A percentile compares a stretch with the other conserved stretches of the same genome.
Conservation (phyloP, 768 basidiomycete species). For the Lactifluus rugatus region DNA sequence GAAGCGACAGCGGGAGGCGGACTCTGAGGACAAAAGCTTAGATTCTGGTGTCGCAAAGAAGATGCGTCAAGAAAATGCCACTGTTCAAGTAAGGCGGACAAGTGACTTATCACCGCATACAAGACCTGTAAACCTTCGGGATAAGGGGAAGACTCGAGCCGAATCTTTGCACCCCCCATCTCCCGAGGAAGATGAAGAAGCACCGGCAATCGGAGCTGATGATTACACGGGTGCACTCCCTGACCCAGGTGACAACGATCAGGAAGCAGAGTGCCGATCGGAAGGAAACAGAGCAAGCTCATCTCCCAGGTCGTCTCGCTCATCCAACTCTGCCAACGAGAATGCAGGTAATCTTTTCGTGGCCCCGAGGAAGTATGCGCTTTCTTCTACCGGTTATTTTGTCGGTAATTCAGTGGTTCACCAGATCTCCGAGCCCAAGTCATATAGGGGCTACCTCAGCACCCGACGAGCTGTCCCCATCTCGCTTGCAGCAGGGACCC, state of each 20-base stretch:
- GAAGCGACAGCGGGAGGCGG: constrained; percentile 7
- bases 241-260: neutral
- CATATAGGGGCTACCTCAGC: neutral
- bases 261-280: neutral
- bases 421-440: neutral
- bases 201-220: neutral
- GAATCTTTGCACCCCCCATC: neutral
- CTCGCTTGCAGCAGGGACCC: neutral
- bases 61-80: neutral
- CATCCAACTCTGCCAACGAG: neutral
- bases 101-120: neutral
- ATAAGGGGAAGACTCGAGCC: neutral
- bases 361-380: neutral
- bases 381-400: neutral
- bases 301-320: neutral
- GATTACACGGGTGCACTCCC: constrained; percentile 12
- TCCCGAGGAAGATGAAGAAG: neutral
- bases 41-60: neutral
- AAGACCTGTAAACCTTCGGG: neutral
- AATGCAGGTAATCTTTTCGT: neutral
- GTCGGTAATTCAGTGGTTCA: neutral
- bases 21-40: neutral
- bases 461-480: neutral
- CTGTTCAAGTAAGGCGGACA: neutral
- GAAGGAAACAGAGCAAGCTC: neutral